Base-by-base conservation (phyloP, 805 yeast genomes). In the Starmerella vaccinii region DNA sequence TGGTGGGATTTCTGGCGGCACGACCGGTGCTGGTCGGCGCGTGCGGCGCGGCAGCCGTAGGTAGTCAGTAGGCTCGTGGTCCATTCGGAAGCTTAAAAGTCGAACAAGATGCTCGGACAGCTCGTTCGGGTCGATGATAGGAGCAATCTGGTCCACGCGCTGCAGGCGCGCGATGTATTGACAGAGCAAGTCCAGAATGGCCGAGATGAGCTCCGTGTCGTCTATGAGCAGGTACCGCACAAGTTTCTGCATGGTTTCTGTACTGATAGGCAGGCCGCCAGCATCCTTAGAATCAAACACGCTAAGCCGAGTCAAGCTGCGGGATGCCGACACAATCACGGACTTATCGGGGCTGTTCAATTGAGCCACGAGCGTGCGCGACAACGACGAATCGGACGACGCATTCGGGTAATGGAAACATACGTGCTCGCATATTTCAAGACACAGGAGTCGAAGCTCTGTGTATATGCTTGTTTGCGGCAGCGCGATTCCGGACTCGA, bases 401-500 rank as follows among this genome's bases (percentile, higher is more conserved):
- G 82, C 83, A 27, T 92, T 89, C 4, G 88, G 78, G 57, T 84
- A 73, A 65, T 85, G 86, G 39, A 95, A 82, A 3, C 90, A 78
- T 29, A 88, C 76, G 2, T 89, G 81, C 63, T 92, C 97, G 54
- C 85, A 75, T 29, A 88, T 75, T 65, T 92, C 98, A 47, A 57
- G 44, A 40, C 57, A 86, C 65, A 13, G 81, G 69, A 63, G 85
- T 8, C 71, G 63, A 40, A 68, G 57, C 53, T 71, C 67, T 5
- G 65, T 59, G 44, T 49, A 58, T 12, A 44, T 33, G 3, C 58
- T 53, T 5, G 46, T 23, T 7, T 22, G 68, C 53, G 59, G 70
- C 56, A 60, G 63, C 48, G 38, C 54, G 44, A 61, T 61, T 53
- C 57, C 70, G 52, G 51, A 62, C 46, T 48, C 69, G 52, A 84